Base-by-base conservation (phyloP, 441 rosid species). In the Pelargonium fulgidum region DNA sequence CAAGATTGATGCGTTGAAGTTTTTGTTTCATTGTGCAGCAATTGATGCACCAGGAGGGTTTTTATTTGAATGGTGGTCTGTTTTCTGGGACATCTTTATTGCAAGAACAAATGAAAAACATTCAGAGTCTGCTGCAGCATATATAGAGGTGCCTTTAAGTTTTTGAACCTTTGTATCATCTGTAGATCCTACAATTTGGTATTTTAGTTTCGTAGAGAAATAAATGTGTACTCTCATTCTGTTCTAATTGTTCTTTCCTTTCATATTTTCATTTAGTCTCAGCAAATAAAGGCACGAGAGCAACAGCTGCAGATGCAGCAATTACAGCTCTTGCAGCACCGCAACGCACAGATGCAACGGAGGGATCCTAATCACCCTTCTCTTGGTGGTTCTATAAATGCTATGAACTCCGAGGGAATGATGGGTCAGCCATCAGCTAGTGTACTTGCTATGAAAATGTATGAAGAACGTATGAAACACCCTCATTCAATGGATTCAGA, bases 51-150 rank as follows among this genome's bases (percentile, higher is more conserved):
- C 91, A 4, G 91, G 87, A 67, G 94, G 94, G 63, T 89, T 89
- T 84, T 85, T 89, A n/a, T 89, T 86, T 62, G 90, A 85, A 68
- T 88, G 94, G 94, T 88, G 94, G 94, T 88, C 88, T 66, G 91
- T 86, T 66, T 88, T 86, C 66, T 88, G 91, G 94, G 89, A 88
- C 81, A 85, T 88, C 68, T 89, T 89, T 71, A 86, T 89, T 73
- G 84, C 94, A 36, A 80, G 91, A 81, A 86, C 91, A 47, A 87
- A 87, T 73, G 90, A 79, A 68, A 89, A 85, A 76, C 90, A 89
- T 76, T 89, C 89, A 0, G 88, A 87, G 64, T 74, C 82, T 73
- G 91, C 91, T 42, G 89, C 86, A 13, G 82, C 94, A 68, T 89
- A 89, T 68, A 85, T 85, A 66, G 89, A 89, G 94, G 94, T 89